Evolutionary conservation across 2,329 filamentous ascomycete species (phyloP), one percentile per base, ranked within the genome.

Genomic region (Arthroderma sp.): DNA sequence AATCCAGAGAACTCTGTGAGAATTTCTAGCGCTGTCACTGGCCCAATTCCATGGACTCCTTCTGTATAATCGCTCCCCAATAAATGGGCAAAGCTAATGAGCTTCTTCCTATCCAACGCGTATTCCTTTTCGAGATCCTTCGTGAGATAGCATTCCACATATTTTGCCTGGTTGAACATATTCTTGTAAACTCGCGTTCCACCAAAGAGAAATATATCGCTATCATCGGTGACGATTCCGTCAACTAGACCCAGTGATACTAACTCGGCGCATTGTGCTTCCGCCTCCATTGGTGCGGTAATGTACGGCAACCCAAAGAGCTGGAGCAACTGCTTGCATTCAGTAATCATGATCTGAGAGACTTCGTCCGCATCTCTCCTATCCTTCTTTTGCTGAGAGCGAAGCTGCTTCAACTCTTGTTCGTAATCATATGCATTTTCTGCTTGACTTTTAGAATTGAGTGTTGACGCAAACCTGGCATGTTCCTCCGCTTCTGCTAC

Each of bases 161-260:
- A 94, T 61, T 98, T 98, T 62, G 91, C 91, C 55, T 86, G 82
- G 64, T 95, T 98, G 72, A 98, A 98, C 87, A 98, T 94, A 69
- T 98, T 98, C 64, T 98, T 98, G 72, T 98, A 98, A 22, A 98
- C 83, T 11, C 89, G 75, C 0, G 87, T 98, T 33, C 91, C 93
- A 11, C 91, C 93, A 61, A 98, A 98, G 1, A 98, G 75, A 57
- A 98, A 98, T 0, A 82, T 93, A 68, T 98, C 91, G 2, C 84
- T 93, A 60, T 98, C 91, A 57, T 98, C 91, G 0, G 93, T 98
- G 29, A 98, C 88, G 49, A 98, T 94, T 8, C 93, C 91, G 60
- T 98, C 93, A 6, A 98, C 93, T 0, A 96, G 77, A 0, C 86
- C 85, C 0, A 96, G 70, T 0, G 67, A 68, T 0, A 98, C 88